A percentile compares a stretch with the other conserved stretches of the same genome.
Conservation (phyloP, 2,329 filamentous ascomycete species). For the Trichoderma koningiopsis region DNA sequence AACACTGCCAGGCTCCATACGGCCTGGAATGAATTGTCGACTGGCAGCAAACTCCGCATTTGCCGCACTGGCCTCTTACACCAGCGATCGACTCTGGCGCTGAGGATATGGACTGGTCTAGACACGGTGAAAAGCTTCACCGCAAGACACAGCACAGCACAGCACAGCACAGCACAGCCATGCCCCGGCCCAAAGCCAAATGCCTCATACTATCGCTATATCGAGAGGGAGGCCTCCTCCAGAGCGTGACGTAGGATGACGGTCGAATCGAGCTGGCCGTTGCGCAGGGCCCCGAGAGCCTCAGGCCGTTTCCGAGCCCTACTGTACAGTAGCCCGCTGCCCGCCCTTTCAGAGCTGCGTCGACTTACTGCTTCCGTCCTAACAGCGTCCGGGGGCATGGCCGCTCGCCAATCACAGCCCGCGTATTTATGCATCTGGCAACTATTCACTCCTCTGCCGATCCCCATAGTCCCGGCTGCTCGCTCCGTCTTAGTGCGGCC, state of each 20-base stretch:
- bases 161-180: slow-evolving; percentile 17
- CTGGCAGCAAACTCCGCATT: background rate
- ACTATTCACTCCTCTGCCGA: slow-evolving; percentile 22
- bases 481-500: slow-evolving; percentile 22
- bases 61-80: background rate
- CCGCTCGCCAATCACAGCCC: slow-evolving; percentile 18
- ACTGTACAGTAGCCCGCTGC: background rate
- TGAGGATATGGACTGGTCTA: slow-evolving; percentile 16
- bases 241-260: slow-evolving; percentile 26
- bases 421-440: slow-evolving; percentile 24
- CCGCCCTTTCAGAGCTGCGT: background rate
- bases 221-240: slow-evolving; percentile 10
- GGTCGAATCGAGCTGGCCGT: slow-evolving; percentile 13
- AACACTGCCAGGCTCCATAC: background rate
- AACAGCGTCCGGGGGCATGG: background rate
- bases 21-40: background rate
- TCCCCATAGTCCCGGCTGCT: slow-evolving; percentile 23
- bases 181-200: slow-evolving; percentile 23
- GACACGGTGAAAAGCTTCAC: slow-evolving; percentile 23
- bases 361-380: slow-evolving; percentile 1
- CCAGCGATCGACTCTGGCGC: background rate
- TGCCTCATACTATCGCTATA: slow-evolving; percentile 22
- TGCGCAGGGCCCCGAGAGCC: slow-evolving; percentile 9
- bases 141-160: slow-evolving; percentile 6
- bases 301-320: slow-evolving; percentile 6